A percentile compares a stretch with the other conserved stretches of the same genome.
These are phyloP conservation scores for Rhytidhysteron rufulum DNA, from an alignment of 2,329 filamentous ascomycete genomes.

Conservation along the genomic window DNA sequence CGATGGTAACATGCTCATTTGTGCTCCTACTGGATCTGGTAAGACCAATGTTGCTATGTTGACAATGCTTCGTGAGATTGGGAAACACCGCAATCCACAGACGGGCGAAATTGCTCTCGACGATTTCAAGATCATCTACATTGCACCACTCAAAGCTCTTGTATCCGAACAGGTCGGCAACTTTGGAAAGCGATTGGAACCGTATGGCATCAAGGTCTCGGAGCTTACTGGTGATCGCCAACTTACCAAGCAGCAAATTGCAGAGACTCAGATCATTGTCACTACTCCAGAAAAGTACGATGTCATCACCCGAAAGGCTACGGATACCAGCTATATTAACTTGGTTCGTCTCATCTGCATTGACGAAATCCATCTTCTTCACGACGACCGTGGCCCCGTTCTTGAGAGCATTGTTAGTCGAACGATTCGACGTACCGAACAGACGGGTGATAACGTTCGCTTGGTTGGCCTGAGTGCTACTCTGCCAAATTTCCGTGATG, in stretches of 20 bases:
- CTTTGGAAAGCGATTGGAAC: constrained; percentile 84
- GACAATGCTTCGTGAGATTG: constrained; percentile 91
- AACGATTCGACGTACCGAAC: constrained; percentile 88
- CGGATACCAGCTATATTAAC: constrained; percentile 93
- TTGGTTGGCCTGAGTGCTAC: constrained; percentile 92
- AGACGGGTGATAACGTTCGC: constrained; percentile 88
- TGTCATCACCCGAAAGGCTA: constrained; percentile 96
- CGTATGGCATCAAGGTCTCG: constrained; percentile 88
- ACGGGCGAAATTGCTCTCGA: constrained; percentile 95
- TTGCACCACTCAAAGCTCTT: constrained; percentile 90
- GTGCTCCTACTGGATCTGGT: constrained; percentile 92
- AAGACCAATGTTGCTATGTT: constrained; percentile 99
- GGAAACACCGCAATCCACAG: constrained; percentile 83
- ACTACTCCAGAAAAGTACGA: constrained; percentile 99
- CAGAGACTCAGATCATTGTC: constrained; percentile 96
- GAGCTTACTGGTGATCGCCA: constrained; percentile 97
- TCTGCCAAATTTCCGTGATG: constrained; percentile 92
- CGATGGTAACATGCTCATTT: constrained; percentile 97
- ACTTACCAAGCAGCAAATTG: constrained; percentile 96
- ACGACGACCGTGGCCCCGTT: constrained; percentile 95
- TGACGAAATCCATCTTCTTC: constrained; percentile 94
- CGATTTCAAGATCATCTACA: constrained; percentile 97
- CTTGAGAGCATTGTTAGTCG: constrained; percentile 94
- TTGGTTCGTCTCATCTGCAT: constrained; percentile 95
- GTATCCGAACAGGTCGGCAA: constrained; percentile 98